Conservation (phyloP, 768 basidiomycete species). For the Dendrothele bispora region DNA sequence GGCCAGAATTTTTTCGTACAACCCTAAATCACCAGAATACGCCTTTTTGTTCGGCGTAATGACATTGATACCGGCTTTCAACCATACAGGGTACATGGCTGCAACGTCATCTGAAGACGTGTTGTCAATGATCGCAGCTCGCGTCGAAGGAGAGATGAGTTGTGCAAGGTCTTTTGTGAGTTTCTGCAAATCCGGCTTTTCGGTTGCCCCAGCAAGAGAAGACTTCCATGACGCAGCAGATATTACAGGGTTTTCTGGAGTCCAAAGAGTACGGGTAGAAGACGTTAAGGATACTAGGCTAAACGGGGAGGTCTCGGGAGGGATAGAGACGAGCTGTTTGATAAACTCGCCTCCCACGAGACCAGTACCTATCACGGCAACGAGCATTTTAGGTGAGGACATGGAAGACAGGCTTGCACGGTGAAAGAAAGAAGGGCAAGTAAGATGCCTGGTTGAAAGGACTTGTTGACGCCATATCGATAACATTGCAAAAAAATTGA, state of each 20-base stretch:
- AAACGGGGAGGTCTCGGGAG: conserved; percentile 56
- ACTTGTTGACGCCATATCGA: conserved; percentile 5
- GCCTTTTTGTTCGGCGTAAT: conserved; percentile 99
- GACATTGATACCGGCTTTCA: conserved; percentile 78
- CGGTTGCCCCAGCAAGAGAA: conserved; percentile 48
- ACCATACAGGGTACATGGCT: conserved; percentile 74
- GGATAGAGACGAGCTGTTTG: conserved; percentile 71
- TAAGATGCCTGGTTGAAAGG: not conserved
- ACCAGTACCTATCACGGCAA: conserved; percentile 89
- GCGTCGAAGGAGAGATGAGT: conserved; percentile 46
- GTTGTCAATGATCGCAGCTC: conserved; percentile 84
- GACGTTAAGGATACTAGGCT: conserved; percentile 69
- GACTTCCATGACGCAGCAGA: conserved; percentile 43
- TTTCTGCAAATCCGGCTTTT: conserved; percentile 38
- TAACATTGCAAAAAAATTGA: too few species aligned
- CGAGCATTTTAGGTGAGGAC: conserved; percentile 32
- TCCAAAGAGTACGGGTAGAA: conserved; percentile 60
- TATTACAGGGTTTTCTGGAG: conserved; percentile 44
- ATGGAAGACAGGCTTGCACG: conserved; percentile 15
- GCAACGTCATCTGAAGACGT: conserved; percentile 87
- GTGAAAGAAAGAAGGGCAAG: not conserved
- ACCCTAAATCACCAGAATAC: conserved; percentile 65
- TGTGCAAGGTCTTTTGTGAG: conserved; percentile 42
- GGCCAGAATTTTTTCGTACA: conserved; percentile 69
- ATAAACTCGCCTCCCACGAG: conserved; percentile 91